phyloP scores from a whole-genome alignment of 2,329 filamentous ascomycete genomes.

The Pyrenochaeta sp. region DNA sequence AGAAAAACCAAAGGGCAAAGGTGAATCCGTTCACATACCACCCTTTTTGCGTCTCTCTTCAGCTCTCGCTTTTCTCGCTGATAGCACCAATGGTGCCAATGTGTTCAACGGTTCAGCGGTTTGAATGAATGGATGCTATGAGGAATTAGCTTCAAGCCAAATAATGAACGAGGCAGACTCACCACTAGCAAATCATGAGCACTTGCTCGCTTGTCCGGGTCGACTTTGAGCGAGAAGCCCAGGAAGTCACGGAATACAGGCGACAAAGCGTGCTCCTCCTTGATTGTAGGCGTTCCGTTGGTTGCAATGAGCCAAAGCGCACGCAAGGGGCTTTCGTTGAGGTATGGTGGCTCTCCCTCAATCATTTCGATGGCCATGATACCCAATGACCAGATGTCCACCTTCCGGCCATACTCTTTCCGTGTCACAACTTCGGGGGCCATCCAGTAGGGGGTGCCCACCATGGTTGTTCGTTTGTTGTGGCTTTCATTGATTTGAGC shows the following conservation, averaged over 20 bases:
- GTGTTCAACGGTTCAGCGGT: slow-evolving; percentile 65
- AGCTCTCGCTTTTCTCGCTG: slow-evolving; percentile 82
- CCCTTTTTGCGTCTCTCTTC: slow-evolving; percentile 70
- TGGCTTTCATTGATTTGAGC: slow-evolving; percentile 97
- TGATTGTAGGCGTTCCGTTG: slow-evolving; percentile 93
- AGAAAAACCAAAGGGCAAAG: slow-evolving; percentile 31
- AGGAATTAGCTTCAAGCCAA: too few species aligned
- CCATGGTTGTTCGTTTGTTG: slow-evolving; percentile 98
- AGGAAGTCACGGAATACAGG: slow-evolving; percentile 89
- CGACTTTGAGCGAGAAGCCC: slow-evolving; percentile 91
- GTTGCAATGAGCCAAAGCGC: slow-evolving; percentile 96
- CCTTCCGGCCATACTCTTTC: slow-evolving; percentile 97
- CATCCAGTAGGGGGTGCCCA: slow-evolving; percentile 99
- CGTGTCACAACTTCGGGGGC: slow-evolving; percentile 96
- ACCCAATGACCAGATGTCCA: slow-evolving; percentile 97
- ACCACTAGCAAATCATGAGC: slow-evolving; percentile 93
- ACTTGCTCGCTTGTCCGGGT: slow-evolving; percentile 94
- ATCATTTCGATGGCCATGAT: slow-evolving; percentile 99
- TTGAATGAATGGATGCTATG: slow-evolving; percentile 60
- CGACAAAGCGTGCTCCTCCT: slow-evolving; percentile 85
- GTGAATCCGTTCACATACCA: slow-evolving; percentile 43
- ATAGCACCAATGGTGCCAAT: slow-evolving; percentile 84
- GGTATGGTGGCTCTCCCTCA: slow-evolving; percentile 94
- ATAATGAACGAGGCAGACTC: too few species aligned
- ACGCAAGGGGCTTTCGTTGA: slow-evolving; percentile 91